Evolutionary conservation across 768 basidiomycete genomes (phyloP), one percentile per base, ranked within the genome.

Genomic region (Tylopilus felleus): DNA sequence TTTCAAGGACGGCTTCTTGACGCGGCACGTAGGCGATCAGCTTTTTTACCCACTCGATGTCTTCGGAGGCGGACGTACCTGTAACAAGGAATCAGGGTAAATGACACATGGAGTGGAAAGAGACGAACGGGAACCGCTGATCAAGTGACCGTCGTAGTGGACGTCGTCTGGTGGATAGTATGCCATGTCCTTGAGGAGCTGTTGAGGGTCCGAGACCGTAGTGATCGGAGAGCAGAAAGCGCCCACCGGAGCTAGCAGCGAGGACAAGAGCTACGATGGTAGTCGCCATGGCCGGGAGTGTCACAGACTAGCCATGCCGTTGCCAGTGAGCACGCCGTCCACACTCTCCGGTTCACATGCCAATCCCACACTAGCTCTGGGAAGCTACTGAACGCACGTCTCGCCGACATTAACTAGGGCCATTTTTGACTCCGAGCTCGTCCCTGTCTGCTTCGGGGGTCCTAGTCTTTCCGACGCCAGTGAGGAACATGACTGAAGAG

Each of bases 51-150:
- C 93, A 98, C 16, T 83, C 81, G 14, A 83, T 43, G 50, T 86
- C 73, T 53, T 87, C 84, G 68, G 90, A 86, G 3, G 93, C 93
- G 21, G 84, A 84, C 0, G 85, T 79, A 28, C 84, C 92, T 93
- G 62, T 40, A 22, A 22, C 8, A 8, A n/a, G 8, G n/a, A 3
- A 19, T 31, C n/a, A n/a, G 9, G 22, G 7, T 1, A 14, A 14
- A 17, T 10, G n/a, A 39, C 8, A 39, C 1, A 10, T 39, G 19
- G 39, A 38, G 29, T 29, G 29, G 29, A 29, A 6, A 29, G 6
- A 10, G 55, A 73, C 81, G 43, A 61, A 95, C 93, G 84, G 17
- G 91, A 91, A 1, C 95, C 95, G 1, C 87, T 90, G 52, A 96
- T 75, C 53, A 98, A 72, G 22, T 98, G 71, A 0, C 78, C 89